A percentile compares a stretch with the other conserved stretches of the same genome.
These are phyloP conservation scores for Candida cerambycidarum DNA, from an alignment of 805 yeast species.

Conservation along the genomic window DNA sequence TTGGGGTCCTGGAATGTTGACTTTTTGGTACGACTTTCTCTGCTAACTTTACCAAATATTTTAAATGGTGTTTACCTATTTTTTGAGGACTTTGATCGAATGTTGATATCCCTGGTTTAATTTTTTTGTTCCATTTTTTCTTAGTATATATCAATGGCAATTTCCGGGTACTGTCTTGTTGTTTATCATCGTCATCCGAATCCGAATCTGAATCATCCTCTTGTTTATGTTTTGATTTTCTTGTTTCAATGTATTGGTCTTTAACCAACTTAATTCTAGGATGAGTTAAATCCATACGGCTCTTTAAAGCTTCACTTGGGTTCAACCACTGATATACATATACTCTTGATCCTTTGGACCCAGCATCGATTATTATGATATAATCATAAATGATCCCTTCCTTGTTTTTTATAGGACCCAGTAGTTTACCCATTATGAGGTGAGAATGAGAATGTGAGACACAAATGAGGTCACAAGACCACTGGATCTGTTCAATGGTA, in stretches of 20 bases:
- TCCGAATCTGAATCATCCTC: background rate
- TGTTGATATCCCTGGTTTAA: constrained; percentile 58
- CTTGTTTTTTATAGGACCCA: constrained; percentile 37
- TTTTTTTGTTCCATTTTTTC: constrained; percentile 49
- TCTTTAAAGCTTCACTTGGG: constrained; percentile 29
- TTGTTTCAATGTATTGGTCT: constrained; percentile 5
- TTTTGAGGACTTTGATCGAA: constrained; percentile 48
- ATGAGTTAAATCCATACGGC: constrained; percentile 18
- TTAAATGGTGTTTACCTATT: constrained; percentile 53
- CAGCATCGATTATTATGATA: constrained; percentile 62
- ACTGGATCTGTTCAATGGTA: too few relatives aligned
- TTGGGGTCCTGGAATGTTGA: constrained; percentile 63
- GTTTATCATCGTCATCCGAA: constrained; percentile 7
- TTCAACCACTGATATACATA: constrained; percentile 58
- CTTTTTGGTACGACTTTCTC: constrained; percentile 55
- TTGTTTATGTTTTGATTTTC: background rate
- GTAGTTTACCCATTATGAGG: background rate
- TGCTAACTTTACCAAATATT: constrained; percentile 48
- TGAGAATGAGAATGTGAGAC: background rate
- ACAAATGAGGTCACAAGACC: too few relatives aligned
- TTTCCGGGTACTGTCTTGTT: constrained; percentile 11
- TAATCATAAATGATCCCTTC: constrained; percentile 57
- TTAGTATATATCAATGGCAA: constrained; percentile 33
- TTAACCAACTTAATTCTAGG: constrained; percentile 3
- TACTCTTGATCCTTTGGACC: constrained; percentile 65